Evolutionary conservation across 108 stramenopile genomes (phyloP).

Genomic region (Licmophora abbreviata): DNA sequence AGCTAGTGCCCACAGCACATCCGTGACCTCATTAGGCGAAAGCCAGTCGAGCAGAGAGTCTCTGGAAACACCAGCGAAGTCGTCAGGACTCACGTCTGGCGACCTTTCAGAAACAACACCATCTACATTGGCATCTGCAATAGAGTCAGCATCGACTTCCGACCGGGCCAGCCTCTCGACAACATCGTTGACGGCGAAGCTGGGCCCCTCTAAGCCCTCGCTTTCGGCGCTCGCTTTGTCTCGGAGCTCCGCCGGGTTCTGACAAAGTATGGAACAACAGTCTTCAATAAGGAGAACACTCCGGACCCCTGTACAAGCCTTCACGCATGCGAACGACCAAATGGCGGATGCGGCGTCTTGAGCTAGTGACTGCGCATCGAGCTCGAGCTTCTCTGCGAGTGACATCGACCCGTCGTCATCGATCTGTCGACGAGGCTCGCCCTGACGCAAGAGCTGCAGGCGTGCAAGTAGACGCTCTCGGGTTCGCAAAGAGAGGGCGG

Average conservation of each 20-base stretch:
- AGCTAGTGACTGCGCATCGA: conserved; percentile 33
- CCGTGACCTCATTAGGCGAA: conserved; percentile 37
- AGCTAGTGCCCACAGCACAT: conserved; percentile 47
- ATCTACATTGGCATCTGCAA: background rate
- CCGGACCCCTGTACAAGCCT: conserved; percentile 27
- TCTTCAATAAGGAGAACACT: conserved; percentile 32
- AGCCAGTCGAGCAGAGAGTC: conserved; percentile 34
- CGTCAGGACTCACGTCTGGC: background rate
- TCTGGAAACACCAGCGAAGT: background rate
- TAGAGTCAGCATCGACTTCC: conserved; percentile 8
- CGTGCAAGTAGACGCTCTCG: conserved; percentile 37
- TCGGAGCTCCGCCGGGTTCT: conserved; percentile 18
- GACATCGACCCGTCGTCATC: conserved; percentile 8
- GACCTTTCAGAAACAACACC: too few species aligned
- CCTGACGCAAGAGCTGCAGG: conserved; percentile 22
- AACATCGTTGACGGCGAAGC: conserved; percentile 27
- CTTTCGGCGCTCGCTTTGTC: background rate
- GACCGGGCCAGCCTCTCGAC: conserved; percentile 35
- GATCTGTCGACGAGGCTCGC: conserved; percentile 3
- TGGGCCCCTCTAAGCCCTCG: background rate
- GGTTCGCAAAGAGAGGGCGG: conserved; percentile 31
- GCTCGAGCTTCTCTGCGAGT: conserved; percentile 21
- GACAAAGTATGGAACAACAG: conserved; percentile 42
- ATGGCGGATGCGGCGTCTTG: conserved; percentile 41
- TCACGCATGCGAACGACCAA: conserved; percentile 47